Conservation (phyloP, 192 early-diverging fungal genomes). For the Backusella morwellensis region DNA sequence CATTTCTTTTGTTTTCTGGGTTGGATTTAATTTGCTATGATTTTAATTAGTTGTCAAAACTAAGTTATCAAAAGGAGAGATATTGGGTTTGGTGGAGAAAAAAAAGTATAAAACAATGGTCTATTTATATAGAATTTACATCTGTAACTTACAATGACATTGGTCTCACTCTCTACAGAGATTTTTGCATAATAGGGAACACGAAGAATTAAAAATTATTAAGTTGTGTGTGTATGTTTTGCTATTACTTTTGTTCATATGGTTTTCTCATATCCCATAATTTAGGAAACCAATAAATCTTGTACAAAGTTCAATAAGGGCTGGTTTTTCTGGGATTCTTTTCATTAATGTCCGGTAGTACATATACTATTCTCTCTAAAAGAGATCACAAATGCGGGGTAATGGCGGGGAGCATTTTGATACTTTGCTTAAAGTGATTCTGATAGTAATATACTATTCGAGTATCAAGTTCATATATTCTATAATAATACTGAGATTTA, state of each 20-base stretch:
- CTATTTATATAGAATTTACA: background rate
- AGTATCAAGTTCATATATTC: background rate
- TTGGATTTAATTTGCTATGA: background rate
- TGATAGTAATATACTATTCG: background rate
- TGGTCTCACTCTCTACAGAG: background rate
- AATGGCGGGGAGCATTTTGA: background rate
- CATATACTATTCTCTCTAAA: background rate
- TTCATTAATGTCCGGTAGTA: background rate
- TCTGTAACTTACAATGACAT: background rate
- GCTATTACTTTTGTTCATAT: background rate
- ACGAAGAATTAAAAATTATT: background rate
- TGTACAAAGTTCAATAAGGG: background rate
- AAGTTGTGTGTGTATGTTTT: background rate
- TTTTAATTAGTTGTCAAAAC: background rate
- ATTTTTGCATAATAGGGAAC: background rate
- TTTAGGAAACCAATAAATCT: constrained; percentile 3
- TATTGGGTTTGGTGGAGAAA: background rate
- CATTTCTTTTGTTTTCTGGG: background rate
- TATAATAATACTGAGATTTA: background rate
- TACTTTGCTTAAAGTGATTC: background rate
- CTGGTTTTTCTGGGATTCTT: background rate
- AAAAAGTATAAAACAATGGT: background rate
- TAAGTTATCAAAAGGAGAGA: background rate
- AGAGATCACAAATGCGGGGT: background rate
- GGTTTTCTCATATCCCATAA: background rate